Base-by-base conservation (phyloP, 495 filamentous ascomycete genomes). In the Aspergillus sparsus region DNA sequence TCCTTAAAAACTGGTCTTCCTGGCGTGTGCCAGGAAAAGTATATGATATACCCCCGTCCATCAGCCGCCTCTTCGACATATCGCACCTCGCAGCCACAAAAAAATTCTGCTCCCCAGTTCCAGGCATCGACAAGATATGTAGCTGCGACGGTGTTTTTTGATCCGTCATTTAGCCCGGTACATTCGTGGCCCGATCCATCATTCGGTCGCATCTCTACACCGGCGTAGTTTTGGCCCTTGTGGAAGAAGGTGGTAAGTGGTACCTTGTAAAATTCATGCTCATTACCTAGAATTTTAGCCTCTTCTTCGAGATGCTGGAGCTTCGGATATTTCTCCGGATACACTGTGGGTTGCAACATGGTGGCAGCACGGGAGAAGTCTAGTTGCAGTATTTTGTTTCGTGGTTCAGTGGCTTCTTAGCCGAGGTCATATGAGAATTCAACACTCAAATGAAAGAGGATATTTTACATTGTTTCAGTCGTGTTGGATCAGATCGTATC, bases 61-160 rank as follows among this genome's bases (percentile, higher is more conserved):
- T 75, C 64, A 10, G 75, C 73, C 49, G 76, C 73, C 58, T 84
- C 79, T 53, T 84, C 81, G 64, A 90, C 76, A 62, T 88, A 84
- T 57, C 84, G 77, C 36, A 89, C 85, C 69, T 89, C 87, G 57
- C 85, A 87, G 62, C 87, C 80, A 63, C 87, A 89, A 64, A 90
- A 90, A 64, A 89, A 83, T 64, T 90, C 85, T 35, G 87, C 85
- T 18, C 85, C 87, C 84, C 85, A 87, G 67, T 89, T 87, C 87
- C 86, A 89, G 21, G 87, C 85, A 68, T 90, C 87, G n/a, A 82
- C 76, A 6, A 89, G 70, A 61, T 88, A 89, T 3, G 83, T 90
- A 44, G 88, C 83, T 5, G 87, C 72, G 3, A 83, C 84, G 12
- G 81, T 85, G 21, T 78, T 85, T 68, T 90, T 90, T 33, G 82